Evolutionary conservation across 108 stramenopile species (phyloP), one percentile per base, ranked within the genome.

Genomic region (Hondaea fermentalgiana): DNA sequence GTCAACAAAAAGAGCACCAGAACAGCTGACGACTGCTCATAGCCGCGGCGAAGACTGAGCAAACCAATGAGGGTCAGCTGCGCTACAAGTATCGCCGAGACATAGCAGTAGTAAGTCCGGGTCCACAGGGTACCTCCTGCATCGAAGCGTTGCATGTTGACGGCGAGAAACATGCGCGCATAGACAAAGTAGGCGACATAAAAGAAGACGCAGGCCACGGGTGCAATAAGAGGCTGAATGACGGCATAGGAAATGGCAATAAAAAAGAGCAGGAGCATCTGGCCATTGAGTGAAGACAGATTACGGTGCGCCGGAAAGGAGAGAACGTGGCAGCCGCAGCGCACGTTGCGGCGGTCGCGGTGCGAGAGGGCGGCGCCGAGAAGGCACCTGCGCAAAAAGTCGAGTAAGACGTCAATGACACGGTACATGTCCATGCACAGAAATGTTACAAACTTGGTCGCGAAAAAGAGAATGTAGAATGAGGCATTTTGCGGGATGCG

Each of bases 121-220:
- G 76, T 47, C 76, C 76, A 83, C 44, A 83, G 76, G 6, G 76
- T 83, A 23, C 76, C 76, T 6, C 76, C 76, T 12, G 49, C 51
- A 23, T 83, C 76, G 49, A 83, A 83, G 23, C 76, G 76, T 23
- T 83, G 76, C 76, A 83, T 83, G 51, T 83, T 83, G 45, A 53
- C 51, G n/a, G 76, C 51, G 12, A 83, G 12, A 23, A 83, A 83
- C 10, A 83, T n/a, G n/a, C 51, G 45, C 4, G 25, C 51, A 4
- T 83, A 83, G 51, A 83, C 76, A 83, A 83, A 83, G 76, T 83
- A 83, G 49, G 76, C 76, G 25, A 83, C 16, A 45, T 21, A 47
- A 23, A 83, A 83, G 4, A 83, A 83, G 45, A 83, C 25, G 23
- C 44, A 53, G 23, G 76, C 76, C 23, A 53, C 76, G 51, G 76